These are phyloP conservation scores for Botrytis pseudocinerea DNA, from an alignment of 2,329 filamentous ascomycete species.

Conservation along the genomic window DNA sequence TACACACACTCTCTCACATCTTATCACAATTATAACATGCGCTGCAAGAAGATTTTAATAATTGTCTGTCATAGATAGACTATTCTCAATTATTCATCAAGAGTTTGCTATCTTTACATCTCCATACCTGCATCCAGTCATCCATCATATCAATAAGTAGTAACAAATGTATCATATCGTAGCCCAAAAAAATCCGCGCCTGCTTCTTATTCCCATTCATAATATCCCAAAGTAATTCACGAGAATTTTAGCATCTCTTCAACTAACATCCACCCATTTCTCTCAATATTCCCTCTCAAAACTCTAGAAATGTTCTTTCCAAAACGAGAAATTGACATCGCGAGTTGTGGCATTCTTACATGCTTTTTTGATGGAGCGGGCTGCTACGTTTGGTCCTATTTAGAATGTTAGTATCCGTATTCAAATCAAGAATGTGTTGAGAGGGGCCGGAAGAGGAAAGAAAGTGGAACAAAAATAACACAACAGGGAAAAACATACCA, in stretches of 20 bases:
- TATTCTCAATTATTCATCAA: not conserved
- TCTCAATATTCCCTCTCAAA: not conserved
- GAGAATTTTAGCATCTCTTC: not conserved
- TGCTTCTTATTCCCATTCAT: not conserved
- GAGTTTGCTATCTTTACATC: not conserved
- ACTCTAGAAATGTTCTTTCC: slow-evolving; percentile 86
- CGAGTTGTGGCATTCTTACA: slow-evolving; percentile 70
- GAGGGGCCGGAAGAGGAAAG: not conserved
- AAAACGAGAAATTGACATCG: slow-evolving; percentile 93
- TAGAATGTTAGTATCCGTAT: slow-evolving; percentile 24
- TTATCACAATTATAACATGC: not conserved
- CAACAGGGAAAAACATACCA: slow-evolving; percentile 59
- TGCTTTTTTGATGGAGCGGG: slow-evolving; percentile 81
- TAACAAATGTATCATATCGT: not conserved
- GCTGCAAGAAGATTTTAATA: not conserved
- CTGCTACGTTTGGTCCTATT: slow-evolving; percentile 49
- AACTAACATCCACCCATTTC: not conserved
- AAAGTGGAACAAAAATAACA: no score
- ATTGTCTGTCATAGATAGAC: not conserved
- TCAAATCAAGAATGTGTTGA: slow-evolving; percentile 37
- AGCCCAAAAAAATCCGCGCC: not conserved
- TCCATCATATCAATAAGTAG: not conserved
- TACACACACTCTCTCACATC: not conserved
- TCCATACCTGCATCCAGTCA: not conserved
- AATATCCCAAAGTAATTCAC: not conserved